phyloP scores from a whole-genome alignment of 139 green algal genomes.

The Chloropicon primus region DNA sequence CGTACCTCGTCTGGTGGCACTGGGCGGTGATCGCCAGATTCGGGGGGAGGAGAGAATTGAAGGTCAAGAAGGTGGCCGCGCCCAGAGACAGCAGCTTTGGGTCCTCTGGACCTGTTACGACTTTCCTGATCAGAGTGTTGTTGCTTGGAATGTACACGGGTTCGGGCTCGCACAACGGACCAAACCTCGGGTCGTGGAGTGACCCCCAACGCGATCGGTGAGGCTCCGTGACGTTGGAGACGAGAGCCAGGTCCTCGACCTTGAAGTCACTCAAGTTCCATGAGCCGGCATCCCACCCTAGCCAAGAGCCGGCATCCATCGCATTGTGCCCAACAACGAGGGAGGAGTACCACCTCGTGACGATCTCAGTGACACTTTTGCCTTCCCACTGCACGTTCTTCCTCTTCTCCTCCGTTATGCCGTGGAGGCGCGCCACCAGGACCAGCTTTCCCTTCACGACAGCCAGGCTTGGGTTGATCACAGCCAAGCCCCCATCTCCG shows the following conservation, averaged over 20 bases:
- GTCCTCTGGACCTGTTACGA: constrained; percentile 2
- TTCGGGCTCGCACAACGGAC: background rate
- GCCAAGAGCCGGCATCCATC: background rate
- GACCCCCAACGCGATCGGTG: too few relatives aligned
- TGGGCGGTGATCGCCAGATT: too few relatives aligned
- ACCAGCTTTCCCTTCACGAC: background rate
- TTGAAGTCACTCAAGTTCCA: too few relatives aligned
- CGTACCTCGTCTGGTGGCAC: too few relatives aligned
- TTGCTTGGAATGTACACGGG: background rate
- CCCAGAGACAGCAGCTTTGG: background rate
- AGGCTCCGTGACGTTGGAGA: background rate
- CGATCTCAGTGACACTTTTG: background rate
- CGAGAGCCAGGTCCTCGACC: too few relatives aligned
- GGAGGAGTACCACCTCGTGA: background rate
- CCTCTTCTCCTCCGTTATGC: background rate
- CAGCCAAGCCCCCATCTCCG: background rate
- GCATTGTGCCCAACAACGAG: background rate
- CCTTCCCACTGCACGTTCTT: background rate
- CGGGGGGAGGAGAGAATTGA: constrained; percentile 3
- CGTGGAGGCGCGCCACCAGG: background rate
- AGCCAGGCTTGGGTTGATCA: constrained; percentile 3
- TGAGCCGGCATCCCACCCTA: background rate
- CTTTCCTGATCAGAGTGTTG: background rate
- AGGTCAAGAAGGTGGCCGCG: background rate
- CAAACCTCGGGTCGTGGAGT: background rate